A percentile compares a stretch with the other conserved stretches of the same genome.
phyloP scores from a whole-genome alignment of 805 yeast genomes.

The Isabelozyma gotoi region DNA sequence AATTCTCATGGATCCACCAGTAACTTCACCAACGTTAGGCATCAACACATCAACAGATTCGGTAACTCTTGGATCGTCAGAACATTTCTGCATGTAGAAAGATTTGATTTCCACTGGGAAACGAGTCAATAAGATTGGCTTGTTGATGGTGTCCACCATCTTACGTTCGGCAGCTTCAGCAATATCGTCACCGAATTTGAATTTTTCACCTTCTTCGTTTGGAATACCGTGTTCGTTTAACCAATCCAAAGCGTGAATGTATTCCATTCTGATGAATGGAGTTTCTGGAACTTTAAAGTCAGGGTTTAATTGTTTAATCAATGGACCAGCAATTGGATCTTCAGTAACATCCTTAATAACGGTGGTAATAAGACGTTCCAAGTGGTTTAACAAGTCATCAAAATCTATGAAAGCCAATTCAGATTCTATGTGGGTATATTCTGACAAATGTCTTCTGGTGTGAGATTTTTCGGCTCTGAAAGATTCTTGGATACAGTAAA shows the following conservation, averaged over 20 bases:
- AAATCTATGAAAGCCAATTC: constrained; percentile 87
- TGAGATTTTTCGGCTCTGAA: constrained; percentile 99
- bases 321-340: constrained; percentile 91
- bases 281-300: constrained; percentile 73
- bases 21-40: constrained; percentile 99
- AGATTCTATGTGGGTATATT: constrained; percentile 95
- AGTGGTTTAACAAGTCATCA: constrained; percentile 81
- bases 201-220: constrained; percentile 91
- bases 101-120: constrained; percentile 98
- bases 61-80: constrained; percentile 90
- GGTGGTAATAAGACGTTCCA: constrained; percentile 74
- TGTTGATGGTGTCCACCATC: constrained; percentile 94
- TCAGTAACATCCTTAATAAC: constrained; percentile 74
- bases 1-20: constrained; percentile 99
- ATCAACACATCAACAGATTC: constrained; percentile 97
- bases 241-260: constrained; percentile 91
- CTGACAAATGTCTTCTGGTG: constrained; percentile 96
- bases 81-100: constrained; percentile 94
- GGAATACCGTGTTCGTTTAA: constrained; percentile 90
- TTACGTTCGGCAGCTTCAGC: constrained; percentile 99
- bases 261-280: constrained; percentile 91
- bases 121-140: constrained; percentile 85
- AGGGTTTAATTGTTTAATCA: constrained; percentile 91
- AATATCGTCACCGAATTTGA: constrained; percentile 97
- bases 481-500: constrained; percentile 95